These are phyloP conservation scores for Cotoneaster glaucophyllus DNA, from an alignment of 306 rosid genomes.

Conservation along the genomic window DNA sequence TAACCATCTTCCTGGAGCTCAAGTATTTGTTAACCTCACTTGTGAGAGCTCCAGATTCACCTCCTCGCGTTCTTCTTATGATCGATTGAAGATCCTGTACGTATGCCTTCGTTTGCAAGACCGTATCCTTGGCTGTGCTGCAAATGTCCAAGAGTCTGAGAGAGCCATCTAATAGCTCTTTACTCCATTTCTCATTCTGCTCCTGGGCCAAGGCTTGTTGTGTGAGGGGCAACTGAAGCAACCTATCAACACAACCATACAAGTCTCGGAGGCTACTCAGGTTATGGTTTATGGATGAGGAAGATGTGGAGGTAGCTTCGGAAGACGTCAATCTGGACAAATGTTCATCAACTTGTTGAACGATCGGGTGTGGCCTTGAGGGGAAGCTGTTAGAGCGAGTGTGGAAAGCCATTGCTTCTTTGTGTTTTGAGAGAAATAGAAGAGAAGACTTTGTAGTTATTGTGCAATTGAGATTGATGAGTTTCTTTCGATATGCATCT, in stretches of 20 bases:
- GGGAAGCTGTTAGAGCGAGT: constrained; percentile 31
- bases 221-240: constrained; percentile 19
- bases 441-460: neutral
- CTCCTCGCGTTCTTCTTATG: constrained; percentile 8
- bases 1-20: constrained; percentile 19
- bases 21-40: constrained; percentile 22
- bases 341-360: constrained; percentile 7
- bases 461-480: constrained; percentile 2
- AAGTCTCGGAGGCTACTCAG: constrained; percentile 13
- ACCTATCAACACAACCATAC: constrained; percentile 20
- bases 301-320: constrained; percentile 10
- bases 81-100: constrained; percentile 14
- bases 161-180: constrained; percentile 26
- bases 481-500: neutral
- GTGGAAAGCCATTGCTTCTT: constrained; percentile 17
- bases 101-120: constrained; percentile 20
- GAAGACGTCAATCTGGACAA: constrained; percentile 17
- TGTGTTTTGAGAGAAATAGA: neutral
- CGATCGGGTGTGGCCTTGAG: constrained; percentile 22
- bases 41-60: constrained; percentile 4
- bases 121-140: constrained; percentile 19
- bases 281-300: constrained; percentile 14
- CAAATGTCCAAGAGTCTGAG: constrained; percentile 24
- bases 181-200: neutral
- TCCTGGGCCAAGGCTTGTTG: constrained; percentile 9